These are phyloP conservation scores for Calocybe gangraenosa DNA, from an alignment of 768 basidiomycete species.

Conservation along the genomic window DNA sequence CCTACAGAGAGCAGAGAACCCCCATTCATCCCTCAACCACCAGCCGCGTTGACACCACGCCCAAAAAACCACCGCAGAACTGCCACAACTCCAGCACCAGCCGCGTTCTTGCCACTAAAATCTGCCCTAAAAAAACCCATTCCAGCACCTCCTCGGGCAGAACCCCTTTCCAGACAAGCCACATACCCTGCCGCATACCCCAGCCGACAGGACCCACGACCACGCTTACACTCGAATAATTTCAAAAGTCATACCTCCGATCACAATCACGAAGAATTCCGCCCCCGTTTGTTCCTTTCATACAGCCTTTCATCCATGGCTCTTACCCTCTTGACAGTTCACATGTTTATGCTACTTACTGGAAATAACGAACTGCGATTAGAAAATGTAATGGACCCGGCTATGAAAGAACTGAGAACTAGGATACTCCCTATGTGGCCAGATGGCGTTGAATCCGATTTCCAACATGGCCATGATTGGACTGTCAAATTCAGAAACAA, in stretches of 20 bases:
- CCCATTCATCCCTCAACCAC: slow-evolving; percentile 15
- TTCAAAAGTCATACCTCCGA: slow-evolving; percentile 8
- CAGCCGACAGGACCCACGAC: slow-evolving; percentile 11
- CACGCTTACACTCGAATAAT: slow-evolving; percentile 5
- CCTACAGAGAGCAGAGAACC: slow-evolving; percentile 15
- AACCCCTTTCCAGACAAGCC: slow-evolving; percentile 19
- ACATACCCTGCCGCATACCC: slow-evolving; percentile 17
- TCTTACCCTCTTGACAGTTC: slow-evolving; percentile 39
- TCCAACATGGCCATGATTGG: slow-evolving; percentile 44
- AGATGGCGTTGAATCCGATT: slow-evolving; percentile 51
- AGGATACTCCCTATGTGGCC: slow-evolving; percentile 63
- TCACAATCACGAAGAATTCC: slow-evolving; percentile 19
- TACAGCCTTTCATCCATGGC: slow-evolving; percentile 9
- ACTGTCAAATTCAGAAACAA: slow-evolving; percentile 58
- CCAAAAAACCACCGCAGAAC: slow-evolving; percentile 31
- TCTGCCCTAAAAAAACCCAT: slow-evolving; percentile 54
- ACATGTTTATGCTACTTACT: slow-evolving; percentile 69
- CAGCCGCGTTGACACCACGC: slow-evolving; percentile 20
- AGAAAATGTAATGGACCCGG: slow-evolving; percentile 45
- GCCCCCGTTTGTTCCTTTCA: slow-evolving; percentile 26
- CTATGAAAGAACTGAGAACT: slow-evolving; percentile 55
- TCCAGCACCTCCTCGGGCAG: slow-evolving; percentile 20
- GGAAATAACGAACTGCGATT: slow-evolving; percentile 61
- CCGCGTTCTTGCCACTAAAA: slow-evolving; percentile 35
- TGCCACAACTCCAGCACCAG: slow-evolving; percentile 19